Evolutionary conservation across 2,329 filamentous ascomycete species (phyloP), one percentile per base, ranked within the genome.

Genomic region (Xylariales sp.): DNA sequence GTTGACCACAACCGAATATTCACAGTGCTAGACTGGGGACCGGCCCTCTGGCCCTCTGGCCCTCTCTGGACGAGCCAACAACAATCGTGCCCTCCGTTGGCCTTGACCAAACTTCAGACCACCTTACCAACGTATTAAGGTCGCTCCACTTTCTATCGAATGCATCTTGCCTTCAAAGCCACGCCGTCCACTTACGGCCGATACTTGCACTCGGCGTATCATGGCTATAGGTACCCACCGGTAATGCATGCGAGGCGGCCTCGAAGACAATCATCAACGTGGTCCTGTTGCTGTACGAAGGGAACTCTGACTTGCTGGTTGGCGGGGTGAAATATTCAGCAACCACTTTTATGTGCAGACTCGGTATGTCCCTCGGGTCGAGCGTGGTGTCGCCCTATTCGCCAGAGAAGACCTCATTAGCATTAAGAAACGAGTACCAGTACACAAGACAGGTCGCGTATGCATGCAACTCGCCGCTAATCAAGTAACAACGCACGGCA

Each of bases 201-300:
- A n/a, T 54, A n/a, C 32, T 14, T 61, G 43, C 41, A 23, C n/a
- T 43, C 41, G 16, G 5, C 8, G 39, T 18, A 36, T 28, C 23
- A 49, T 54, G 7, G n/a, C 7, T 14, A 23, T 34, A 10, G 10
- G 14, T 30, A 34, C 53, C 32, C 34, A 14, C 7, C 3, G 12
- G 36, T 28, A 32, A 54, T 39, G n/a, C 30, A 18, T 30, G 16
- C 36, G 14, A 36, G 28, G 18, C 50, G 5, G 14, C 41, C 23
- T n/a, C 36, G 18, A 50, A 34, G 23, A 69, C 54, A 10, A 49
- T 57, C 39, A 9, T 43, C 43, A 90, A 87, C 5, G 89, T 87
- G 1, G 64, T 69, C 48, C 62, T 71, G 9, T 71, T 72, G 43
- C 65, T 70, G 36, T 70, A 70, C 49, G 49, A 61, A 12, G 73